phyloP scores from a whole-genome alignment of 1,139 yeast species.

The Taphrina wiesneri region DNA sequence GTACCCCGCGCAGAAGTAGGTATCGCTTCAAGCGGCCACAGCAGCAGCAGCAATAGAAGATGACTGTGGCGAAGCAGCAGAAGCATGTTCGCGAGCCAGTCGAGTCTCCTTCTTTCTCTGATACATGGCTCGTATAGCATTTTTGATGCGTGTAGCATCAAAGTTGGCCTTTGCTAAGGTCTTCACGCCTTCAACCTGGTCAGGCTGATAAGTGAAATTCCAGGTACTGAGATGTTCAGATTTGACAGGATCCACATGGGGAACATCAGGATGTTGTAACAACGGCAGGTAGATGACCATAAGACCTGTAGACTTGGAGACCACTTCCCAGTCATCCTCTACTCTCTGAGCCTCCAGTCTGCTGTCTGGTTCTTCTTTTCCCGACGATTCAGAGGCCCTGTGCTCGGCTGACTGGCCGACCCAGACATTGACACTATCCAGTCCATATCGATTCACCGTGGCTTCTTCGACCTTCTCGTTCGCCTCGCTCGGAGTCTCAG shows the following conservation, averaged over 20 bases:
- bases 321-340: constrained; percentile 9
- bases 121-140: constrained; percentile 39
- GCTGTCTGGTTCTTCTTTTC: background rate
- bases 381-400: background rate
- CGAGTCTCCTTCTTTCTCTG: constrained; percentile 38
- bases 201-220: constrained; percentile 40
- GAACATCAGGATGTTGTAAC: constrained; percentile 39
- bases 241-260: constrained; percentile 40
- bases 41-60: background rate
- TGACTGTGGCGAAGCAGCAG: background rate
- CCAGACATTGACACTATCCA: constrained; percentile 25
- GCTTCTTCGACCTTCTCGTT: constrained; percentile 4
- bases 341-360: constrained; percentile 9
- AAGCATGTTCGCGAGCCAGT: background rate
- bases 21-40: too few relatives aligned
- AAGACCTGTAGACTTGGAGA: constrained; percentile 35
- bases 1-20: too few relatives aligned
- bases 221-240: constrained; percentile 41
- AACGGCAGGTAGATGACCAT: constrained; percentile 41
- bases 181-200: constrained; percentile 44
- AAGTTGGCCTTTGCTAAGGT: constrained; percentile 44
- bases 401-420: constrained; percentile 27
- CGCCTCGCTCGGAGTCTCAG: constrained; percentile 2
- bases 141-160: constrained; percentile 36
- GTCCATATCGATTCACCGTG: background rate